Conservation (phyloP, 139 green algal species). For the Chlamydomonas applanata region DNA sequence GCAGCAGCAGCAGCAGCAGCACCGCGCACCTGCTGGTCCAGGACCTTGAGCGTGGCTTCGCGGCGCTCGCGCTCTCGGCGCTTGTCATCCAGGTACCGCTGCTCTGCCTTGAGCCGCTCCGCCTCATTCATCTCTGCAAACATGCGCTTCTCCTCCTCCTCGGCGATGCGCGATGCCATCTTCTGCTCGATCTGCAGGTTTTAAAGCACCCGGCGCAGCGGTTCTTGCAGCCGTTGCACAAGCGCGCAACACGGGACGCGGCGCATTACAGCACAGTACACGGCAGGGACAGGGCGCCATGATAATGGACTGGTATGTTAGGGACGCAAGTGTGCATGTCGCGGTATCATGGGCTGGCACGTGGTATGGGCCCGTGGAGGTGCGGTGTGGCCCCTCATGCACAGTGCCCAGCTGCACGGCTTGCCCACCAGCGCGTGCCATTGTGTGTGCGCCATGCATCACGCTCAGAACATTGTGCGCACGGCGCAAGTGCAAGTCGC, state of each 20-base stretch:
- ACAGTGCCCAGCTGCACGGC: not conserved
- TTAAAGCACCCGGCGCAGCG: no score
- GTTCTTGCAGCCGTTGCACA: no score
- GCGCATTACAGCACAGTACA: no score
- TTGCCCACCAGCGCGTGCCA: not conserved
- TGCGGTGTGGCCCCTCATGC: no score
- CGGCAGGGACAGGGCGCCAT: no score
- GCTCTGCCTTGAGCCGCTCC: conserved; percentile 49
- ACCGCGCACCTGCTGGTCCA: conserved; percentile 46
- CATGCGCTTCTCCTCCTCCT: conserved; percentile 54
- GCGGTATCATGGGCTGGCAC: no score
- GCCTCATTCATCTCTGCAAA: conserved; percentile 57
- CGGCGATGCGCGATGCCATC: conserved; percentile 36
- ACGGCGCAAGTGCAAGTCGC: not conserved
- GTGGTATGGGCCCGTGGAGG: no score
- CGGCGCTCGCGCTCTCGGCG: conserved; percentile 20
- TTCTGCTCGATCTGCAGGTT: conserved; percentile 54
- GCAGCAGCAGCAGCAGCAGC: no score
- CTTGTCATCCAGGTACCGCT: conserved; percentile 47
- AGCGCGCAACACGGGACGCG: no score
- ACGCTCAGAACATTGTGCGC: not conserved
- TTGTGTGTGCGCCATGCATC: not conserved
- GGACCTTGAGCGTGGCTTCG: conserved; percentile 30
- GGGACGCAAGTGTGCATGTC: no score
- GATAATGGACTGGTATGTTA: no score